Base-by-base conservation (phyloP, 2,329 filamentous ascomycete species). In the Ophiostoma sp. region DNA sequence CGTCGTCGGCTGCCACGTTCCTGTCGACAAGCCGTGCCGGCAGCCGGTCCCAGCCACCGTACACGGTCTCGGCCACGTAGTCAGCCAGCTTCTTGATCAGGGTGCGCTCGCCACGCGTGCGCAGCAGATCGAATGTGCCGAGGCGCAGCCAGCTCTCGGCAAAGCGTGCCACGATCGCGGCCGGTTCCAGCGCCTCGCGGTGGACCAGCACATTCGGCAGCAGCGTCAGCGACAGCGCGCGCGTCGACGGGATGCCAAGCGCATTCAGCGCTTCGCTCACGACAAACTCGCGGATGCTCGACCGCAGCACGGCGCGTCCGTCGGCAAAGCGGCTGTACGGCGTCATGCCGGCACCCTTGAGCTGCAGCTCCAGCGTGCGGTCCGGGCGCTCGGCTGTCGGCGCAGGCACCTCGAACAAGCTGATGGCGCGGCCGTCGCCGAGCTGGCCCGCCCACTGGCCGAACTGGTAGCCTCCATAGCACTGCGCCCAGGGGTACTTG, bases 311-410 rank as follows among this genome's bases (percentile, higher is more conserved):
- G 0, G 95, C 95, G 76, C 95, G 94, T 42, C 95, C 95, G 76
- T 99, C 95, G 38, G 95, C 95, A 73, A 99, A 99, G 3, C 95
- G 89, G 52, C 92, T 96, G 79, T 99, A 99, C 0, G 95, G 95
- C 4, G 95, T 99, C 74, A 89, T 81, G 5, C 95, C 95, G 16
- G 95, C 95, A 38, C 95, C 95, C 78, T 99, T 99, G 70, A 99
- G 83, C 78, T 98, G 95, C 60, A 98, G 77, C 78, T 99, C 95
- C 76, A 96, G 97, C 40, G 91, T 68, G 44, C 52, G 55, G 44
- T 63, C 7, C 5, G 60, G 62, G 11, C 41, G 40, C 38, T 52
- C 11, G 49, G 52, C 38, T 5, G 66, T 41, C 87, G 75, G 94
- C 3, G 67, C 96, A 5, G 87, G 94, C 38, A 88, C 86, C 78